Evolutionary conservation across 148 eudicot genomes (phyloP), one percentile per base, ranked within the genome.

Genomic region (Salicornia ramosissima): DNA sequence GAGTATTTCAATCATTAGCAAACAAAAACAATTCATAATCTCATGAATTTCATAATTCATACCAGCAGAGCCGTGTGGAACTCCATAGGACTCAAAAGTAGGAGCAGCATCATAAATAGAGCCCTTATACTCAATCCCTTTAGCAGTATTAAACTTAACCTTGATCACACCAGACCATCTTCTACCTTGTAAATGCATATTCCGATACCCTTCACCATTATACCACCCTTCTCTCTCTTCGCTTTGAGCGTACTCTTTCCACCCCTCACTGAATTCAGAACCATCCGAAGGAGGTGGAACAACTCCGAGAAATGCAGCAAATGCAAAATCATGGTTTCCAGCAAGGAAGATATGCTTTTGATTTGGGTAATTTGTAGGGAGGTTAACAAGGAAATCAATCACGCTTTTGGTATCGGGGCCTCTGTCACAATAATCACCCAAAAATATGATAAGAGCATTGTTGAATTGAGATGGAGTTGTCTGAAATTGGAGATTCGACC

Each of bases 221-320:
- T 90, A 93, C 96, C 98, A 93, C 43, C 97, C 92, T 74, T 93
- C 97, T 42, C 95, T 87, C 67, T 81, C 87, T 86, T 93, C 98
- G 75, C 80, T 86, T 77, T 72, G 71, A 40, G 74, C 84, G 36
- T 81, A 88, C 87, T 87, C 89, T 43, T 24, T 73, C 96, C 95
- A 93, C 42, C 90, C 87, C 13, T 75, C 89, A 25, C 69, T 47
- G 39, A 88, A 83, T 73, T 45, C 71, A 22, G 84, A 75, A 28
- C 85, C 87, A 53, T 80, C 86, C 1, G 49, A 46, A 4, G 90
- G 96, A n/a, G 68, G 40, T 5, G 86, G 88, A 1, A 90, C 78
- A 16, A 76, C 77, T 5, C 96, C 90, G 31, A 90, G 43, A 70
- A 90, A 93, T 0, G 90, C 95, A 0, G 90, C 87, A 42, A 90